Conservation (phyloP, 129 eudicot genomes). For the Pseudognaphalium luteoalbum region DNA sequence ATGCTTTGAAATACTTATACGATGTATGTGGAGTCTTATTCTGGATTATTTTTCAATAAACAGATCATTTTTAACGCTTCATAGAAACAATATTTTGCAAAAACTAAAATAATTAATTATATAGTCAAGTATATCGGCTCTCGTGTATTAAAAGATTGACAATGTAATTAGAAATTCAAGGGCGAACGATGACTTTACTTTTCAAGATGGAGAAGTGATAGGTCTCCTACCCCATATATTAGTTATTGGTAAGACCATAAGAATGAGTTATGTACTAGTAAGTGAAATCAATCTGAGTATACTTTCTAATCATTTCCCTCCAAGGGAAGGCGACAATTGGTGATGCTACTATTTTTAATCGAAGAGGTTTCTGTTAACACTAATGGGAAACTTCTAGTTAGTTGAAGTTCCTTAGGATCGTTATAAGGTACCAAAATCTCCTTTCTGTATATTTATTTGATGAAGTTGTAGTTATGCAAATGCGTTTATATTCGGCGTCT, state of each 20-base stretch:
- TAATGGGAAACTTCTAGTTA: conserved; percentile 3
- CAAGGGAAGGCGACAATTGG: neutral
- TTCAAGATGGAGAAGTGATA: no score
- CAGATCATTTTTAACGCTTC: no score
- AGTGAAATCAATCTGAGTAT: neutral
- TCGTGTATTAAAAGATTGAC: no score
- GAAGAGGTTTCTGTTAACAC: no score
- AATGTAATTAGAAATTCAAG: no score
- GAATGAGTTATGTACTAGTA: neutral
- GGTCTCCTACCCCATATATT: neutral
- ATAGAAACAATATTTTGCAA: no score
- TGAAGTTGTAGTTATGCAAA: neutral
- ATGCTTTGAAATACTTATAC: no score
- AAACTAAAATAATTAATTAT: no score
- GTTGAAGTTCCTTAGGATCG: neutral
- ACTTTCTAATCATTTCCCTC: neutral
- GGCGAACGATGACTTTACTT: no score
- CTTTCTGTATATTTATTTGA: neutral
- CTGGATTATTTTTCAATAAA: no score
- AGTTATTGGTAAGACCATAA: neutral
- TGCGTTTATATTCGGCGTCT: neutral
- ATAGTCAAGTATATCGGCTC: neutral
- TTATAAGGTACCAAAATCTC: conserved; percentile 6
- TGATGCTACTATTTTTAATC: no score
- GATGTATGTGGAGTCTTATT: no score